These are phyloP conservation scores for Podospora tetraspora DNA, from an alignment of 495 filamentous ascomycete genomes.

Conservation along the genomic window DNA sequence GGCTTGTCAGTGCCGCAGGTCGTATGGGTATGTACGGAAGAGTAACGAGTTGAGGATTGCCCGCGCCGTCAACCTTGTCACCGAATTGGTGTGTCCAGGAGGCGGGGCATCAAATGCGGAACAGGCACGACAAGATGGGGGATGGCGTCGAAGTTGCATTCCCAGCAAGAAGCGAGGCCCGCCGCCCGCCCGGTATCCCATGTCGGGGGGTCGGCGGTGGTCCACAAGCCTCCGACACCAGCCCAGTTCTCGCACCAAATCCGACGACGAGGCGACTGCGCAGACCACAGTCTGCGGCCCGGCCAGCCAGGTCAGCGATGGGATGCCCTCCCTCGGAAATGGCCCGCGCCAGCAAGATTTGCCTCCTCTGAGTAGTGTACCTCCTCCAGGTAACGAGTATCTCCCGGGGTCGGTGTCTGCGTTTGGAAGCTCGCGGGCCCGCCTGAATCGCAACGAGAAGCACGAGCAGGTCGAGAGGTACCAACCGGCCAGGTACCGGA, in stretches of 20 bases:
- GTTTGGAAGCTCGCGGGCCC: constrained; percentile 16
- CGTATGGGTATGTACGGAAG: constrained; percentile 14
- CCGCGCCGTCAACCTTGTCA: constrained; percentile 7
- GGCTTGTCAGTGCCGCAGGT: constrained; percentile 11
- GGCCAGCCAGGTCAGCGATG: background rate
- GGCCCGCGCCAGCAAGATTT: background rate
- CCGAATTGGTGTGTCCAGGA: background rate
- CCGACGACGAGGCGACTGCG: background rate
- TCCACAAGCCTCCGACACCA: background rate
- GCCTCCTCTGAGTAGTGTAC: background rate
- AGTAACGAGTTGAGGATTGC: constrained; percentile 8
- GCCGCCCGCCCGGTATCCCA: too few relatives aligned
- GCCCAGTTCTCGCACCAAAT: too few relatives aligned
- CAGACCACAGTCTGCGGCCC: too few relatives aligned
- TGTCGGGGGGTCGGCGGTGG: too few relatives aligned
- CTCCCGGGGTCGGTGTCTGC: constrained; percentile 17
- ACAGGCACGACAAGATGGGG: background rate
- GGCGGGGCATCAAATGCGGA: constrained; percentile 13
- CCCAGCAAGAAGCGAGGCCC: background rate
- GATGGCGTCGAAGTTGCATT: background rate
- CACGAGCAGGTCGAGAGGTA: constrained; percentile 7
- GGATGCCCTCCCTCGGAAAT: background rate
- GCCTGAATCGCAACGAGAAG: constrained; percentile 16
- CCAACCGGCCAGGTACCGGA: background rate
- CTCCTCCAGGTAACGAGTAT: constrained; percentile 8